phyloP scores from a whole-genome alignment of 495 filamentous ascomycete genomes.

The Halenospora varia region DNA sequence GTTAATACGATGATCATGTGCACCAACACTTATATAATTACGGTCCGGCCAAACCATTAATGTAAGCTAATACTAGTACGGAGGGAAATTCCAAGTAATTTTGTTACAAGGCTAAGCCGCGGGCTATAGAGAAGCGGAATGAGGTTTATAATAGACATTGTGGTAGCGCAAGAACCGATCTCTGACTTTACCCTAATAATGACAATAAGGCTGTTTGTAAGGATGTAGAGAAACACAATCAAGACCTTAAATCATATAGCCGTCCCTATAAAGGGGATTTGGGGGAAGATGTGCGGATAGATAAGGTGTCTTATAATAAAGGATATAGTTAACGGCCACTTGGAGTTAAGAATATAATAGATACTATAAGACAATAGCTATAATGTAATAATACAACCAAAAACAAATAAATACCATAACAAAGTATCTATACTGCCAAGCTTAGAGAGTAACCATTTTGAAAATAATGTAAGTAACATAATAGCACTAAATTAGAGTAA shows the following conservation, averaged over 20 bases:
- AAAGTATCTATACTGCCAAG: slow-evolving; percentile 3
- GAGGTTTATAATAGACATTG: slow-evolving; percentile 21
- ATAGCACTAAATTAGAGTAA: neutral
- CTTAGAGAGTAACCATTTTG: neutral
- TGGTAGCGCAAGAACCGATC: slow-evolving; percentile 2
- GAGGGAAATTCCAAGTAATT: slow-evolving; percentile 26
- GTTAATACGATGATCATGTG: slow-evolving; percentile 17
- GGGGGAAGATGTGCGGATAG: neutral
- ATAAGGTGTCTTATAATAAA: neutral
- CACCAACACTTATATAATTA: slow-evolving; percentile 21
- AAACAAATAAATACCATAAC: slow-evolving; percentile 13
- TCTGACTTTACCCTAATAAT: slow-evolving; percentile 10
- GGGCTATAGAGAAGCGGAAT: slow-evolving; percentile 20
- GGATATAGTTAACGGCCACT: neutral
- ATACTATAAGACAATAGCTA: slow-evolving; percentile 11
- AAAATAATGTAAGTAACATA: slow-evolving; percentile 10
- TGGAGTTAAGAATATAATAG: slow-evolving; percentile 1
- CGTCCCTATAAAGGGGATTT: slow-evolving; percentile 13
- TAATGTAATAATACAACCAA: slow-evolving; percentile 9
- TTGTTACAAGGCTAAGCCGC: slow-evolving; percentile 9
- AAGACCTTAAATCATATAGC: slow-evolving; percentile 14
- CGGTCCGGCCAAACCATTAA: slow-evolving; percentile 20
- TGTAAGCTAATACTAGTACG: slow-evolving; percentile 24
- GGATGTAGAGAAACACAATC: slow-evolving; percentile 14
- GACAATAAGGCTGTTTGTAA: slow-evolving; percentile 16